Evolutionary conservation across 345 rosid species (phyloP), one percentile per base, ranked within the genome.

Genomic region (Gossypioides kirkii): DNA sequence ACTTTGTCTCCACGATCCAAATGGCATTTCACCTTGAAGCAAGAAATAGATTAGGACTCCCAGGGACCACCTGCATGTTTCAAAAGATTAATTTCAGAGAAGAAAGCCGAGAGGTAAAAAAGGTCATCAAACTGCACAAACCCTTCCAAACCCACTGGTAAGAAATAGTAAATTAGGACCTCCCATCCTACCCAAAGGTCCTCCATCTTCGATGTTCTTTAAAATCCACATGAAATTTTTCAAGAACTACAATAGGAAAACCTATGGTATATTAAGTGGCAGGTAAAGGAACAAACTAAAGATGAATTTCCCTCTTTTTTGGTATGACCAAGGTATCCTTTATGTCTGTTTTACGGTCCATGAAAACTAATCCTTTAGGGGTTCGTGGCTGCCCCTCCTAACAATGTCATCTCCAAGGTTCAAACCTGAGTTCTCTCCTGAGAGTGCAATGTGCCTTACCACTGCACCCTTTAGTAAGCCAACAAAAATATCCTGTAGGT

Each of bases 1-100:
- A 50, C 86, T 84, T 70, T 86, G 90, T 85, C 99, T 86, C 96
- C 96, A 88, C 9, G 93, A 88, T 36, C 96, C 96, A 47, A 94
- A 94, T 53, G 97, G 93, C 97, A 83, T 86, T 84, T 91, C 97
- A 42, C 93, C 90, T 72, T 80, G 84, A 61, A 90, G 81, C 93
- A 87, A 89, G 84, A 84, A 91, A 80, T 86, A 90, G 77, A 94
- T 83, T 79, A 91, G 82, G 58, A 91, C 91, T 72, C 98, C 98
- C 69, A 91, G 77, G 38, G 96, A 94, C 98, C 98, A 91, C 96
- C 97, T 91, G 78, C 64, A 26, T 62, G 50, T 73, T 50, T 69
- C 55, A 23, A 45, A 65, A 65, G 10, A 43, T 41, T 32, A 43
- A 7, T 22, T n/a, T 22, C 38, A 66, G 22, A 22, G 10, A 64